These are phyloP conservation scores for Coix lacrymajobi DNA, from an alignment of 176 grass and related monocot genomes.

Conservation along the genomic window DNA sequence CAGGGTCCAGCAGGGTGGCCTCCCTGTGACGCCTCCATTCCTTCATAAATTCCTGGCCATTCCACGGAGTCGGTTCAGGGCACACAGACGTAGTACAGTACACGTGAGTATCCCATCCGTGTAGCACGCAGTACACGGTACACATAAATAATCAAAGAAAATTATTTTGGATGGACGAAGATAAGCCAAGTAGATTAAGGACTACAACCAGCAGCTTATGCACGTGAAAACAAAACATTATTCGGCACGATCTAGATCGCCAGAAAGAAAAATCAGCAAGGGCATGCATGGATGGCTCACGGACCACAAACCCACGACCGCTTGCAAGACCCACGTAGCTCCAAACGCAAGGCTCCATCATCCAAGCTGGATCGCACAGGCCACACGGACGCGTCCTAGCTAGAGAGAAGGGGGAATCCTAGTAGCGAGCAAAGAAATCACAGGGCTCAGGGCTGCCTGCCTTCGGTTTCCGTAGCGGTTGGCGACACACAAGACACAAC, in stretches of 20 bases:
- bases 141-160: not conserved
- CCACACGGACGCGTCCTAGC: not conserved
- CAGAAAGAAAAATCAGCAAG: not conserved
- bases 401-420: constrained; percentile 20
- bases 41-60: constrained; percentile 55
- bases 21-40: constrained; percentile 52
- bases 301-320: constrained; percentile 17
- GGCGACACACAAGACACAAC: not conserved
- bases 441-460: not conserved
- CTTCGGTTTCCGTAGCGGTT: not conserved
- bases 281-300: not conserved
- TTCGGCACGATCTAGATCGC: not conserved
- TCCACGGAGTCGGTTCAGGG: not conserved
- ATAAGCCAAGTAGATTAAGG: not conserved
- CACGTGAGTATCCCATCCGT: not conserved
- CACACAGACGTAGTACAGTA: not conserved
- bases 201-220: not conserved
- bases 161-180: not conserved
- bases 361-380: constrained; percentile 27
- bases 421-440: not conserved
- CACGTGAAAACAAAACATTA: not conserved
- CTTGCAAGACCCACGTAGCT: constrained; percentile 6
- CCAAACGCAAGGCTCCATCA: constrained; percentile 22
- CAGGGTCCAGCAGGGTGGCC: constrained; percentile 47
- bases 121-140: not conserved